These are phyloP conservation scores for Xylaria sp. DNA, from an alignment of 2,329 filamentous ascomycete genomes.

Conservation along the genomic window DNA sequence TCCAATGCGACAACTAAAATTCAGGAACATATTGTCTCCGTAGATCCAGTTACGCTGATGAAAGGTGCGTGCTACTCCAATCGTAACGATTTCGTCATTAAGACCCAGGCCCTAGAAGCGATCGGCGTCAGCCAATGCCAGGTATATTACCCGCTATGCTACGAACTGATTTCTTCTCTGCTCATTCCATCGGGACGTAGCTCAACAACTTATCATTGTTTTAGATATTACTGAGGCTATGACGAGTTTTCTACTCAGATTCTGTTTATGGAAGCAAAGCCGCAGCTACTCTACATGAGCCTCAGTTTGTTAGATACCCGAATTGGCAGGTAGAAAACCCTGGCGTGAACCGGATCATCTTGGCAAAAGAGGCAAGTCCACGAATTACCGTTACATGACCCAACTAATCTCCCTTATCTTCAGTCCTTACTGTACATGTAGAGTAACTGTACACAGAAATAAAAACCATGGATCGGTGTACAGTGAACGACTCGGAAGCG, in stretches of 20 bases:
- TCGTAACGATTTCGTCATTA: too few relatives aligned
- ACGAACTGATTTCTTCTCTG: background rate
- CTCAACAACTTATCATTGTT: background rate
- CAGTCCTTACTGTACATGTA: background rate
- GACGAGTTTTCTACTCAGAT: background rate
- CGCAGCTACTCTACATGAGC: background rate
- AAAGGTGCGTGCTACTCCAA: too few relatives aligned
- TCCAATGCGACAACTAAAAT: too few relatives aligned
- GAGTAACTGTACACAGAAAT: too few relatives aligned
- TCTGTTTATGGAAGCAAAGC: background rate
- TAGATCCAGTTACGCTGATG: too few relatives aligned
- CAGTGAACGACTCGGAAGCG: background rate
- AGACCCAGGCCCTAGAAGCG: too few relatives aligned
- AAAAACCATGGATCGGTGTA: background rate
- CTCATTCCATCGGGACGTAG: background rate
- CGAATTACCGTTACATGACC: slow-evolving; percentile 14
- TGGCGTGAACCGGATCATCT: slow-evolving; percentile 21
- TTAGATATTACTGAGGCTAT: too few relatives aligned
- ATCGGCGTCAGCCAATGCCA: too few relatives aligned
- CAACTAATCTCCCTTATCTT: slow-evolving; percentile 34
- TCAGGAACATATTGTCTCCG: too few relatives aligned
- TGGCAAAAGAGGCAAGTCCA: slow-evolving; percentile 35
- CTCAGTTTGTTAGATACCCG: background rate
- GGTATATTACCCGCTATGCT: too few relatives aligned
- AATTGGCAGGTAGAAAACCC: slow-evolving; percentile 29